Base-by-base conservation (phyloP, 2,329 filamentous ascomycete species). In the Lasiodiplodia sp. region DNA sequence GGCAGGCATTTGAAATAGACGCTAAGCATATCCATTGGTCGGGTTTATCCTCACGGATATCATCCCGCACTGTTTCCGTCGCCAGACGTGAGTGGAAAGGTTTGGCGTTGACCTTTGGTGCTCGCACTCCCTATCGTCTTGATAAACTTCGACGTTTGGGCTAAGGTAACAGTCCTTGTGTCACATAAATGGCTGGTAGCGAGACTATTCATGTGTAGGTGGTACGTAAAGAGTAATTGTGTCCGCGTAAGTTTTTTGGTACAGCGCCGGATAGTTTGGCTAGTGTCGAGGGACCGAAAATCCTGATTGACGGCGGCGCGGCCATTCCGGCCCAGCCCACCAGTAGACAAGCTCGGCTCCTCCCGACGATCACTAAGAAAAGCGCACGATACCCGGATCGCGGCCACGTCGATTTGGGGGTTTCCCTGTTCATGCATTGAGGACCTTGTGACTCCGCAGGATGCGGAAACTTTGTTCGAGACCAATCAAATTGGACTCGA, bases 241-340 rank as follows among this genome's bases (percentile, higher is more conserved):
- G 40, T 52, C 49, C 21, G 49, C 23, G 8, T 5, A 25, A 7
- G 12, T 25, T 38, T 10, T 34, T 4, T 58, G 37, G 55, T 40
- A 6, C 55, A 10, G 34, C 5, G 28, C 10, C 31, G 53, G 31
- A 57, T 12, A 14, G 53, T 57, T 57, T 57, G 55, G 55, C 55
- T 58, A 58, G 55, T 58, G 55, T 57, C 55, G 55, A 31, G 31
- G 34, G 55, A 52, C 49, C 40, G 14, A 52, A n/a, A 52, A 10
- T 21, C n/a, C 14, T 47, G n/a, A 21, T 10, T 28, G 49, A 6
- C 21, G 51, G 23, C 51, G 51, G 51, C 51, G 51, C 51, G 21
- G 21, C 23, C 16, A 25, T 8, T 16, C 8, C 51, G 14, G 12
- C 23, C 23, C 11, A 53, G 23, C 10, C 44, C 44, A 21, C 44